Base-by-base conservation (phyloP, 208 protist genomes). In the Novymonas esmeraldas region DNA sequence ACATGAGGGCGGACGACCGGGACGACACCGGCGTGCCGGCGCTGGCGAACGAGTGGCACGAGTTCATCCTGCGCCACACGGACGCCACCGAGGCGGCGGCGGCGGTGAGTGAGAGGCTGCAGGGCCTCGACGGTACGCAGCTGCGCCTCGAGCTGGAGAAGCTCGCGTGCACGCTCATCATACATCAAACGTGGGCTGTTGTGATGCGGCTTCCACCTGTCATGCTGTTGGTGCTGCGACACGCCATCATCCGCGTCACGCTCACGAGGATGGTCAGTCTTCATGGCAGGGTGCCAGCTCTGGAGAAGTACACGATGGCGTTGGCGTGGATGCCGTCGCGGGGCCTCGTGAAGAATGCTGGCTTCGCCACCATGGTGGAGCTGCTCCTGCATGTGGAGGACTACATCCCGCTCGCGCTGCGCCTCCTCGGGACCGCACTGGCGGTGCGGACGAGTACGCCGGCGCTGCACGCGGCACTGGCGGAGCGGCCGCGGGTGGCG, bases 211-310 rank as follows among this genome's bases (percentile, higher is more conserved):
- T 76, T 0, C 38, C 51, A 10, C 13, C 28, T 18, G 44, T 11
- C 6, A 46, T 64, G 39, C 20, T 16, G 11, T 2, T 29, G 10
- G 45, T 56, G 62, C 74, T 96, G 62, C 84, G 90, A 11, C 77
- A 91, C 65, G 60, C 78, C 11, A 60, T 91, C 7, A 63, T 96
- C 44, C 77, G 92, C 42, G 63, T 80, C 29, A 50, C 90, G 13
- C 64, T 96, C 0, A 71, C 80, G 28, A 54, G 61, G 22, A 61
- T 95, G 4, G 71, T 75, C 16, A 0, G 11, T 4, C 16, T 50
- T 14, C 14, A 58, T 33, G 46, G 64, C 22, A 4, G 28, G 59
- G 62, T 73, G 36, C 13, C 69, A 6, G 78, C 66, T 45, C 79
- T 78, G 0, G 79, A 82, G 9, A 85, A 82, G 78, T 54, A 50